Evolutionary conservation across 805 yeast species (phyloP).

Genomic region (Schwanniomyces vanrijiae): DNA sequence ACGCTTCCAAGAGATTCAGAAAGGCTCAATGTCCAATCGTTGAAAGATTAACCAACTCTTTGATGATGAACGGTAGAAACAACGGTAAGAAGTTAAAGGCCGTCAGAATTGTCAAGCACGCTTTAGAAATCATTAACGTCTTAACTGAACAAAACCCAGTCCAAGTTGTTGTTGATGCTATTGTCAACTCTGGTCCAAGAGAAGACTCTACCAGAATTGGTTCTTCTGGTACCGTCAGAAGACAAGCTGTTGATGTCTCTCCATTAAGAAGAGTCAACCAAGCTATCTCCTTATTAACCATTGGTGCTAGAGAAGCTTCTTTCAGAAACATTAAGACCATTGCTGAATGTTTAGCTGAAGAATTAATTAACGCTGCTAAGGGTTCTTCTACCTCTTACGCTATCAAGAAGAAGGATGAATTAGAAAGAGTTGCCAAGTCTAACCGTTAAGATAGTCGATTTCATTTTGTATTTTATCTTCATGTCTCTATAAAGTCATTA

Average conservation of each 20-base stretch:
- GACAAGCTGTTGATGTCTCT: constrained; percentile 99
- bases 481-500: constrained; percentile 14
- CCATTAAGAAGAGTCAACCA: constrained; percentile 99
- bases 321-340: constrained; percentile 99
- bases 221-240: constrained; percentile 99
- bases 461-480: constrained; percentile 23
- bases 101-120: constrained; percentile 99
- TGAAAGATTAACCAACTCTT: constrained; percentile 99
- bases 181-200: constrained; percentile 99
- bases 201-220: constrained; percentile 99
- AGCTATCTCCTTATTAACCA: constrained; percentile 95
- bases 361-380: constrained; percentile 99
- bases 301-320: constrained; percentile 99
- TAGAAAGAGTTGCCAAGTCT: constrained; percentile 99
- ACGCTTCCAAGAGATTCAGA: constrained; percentile 99
- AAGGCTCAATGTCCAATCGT: constrained; percentile 99
- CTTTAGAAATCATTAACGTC: constrained; percentile 95
- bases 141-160: constrained; percentile 99
- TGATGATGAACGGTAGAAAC: constrained; percentile 99
- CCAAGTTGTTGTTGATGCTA: constrained; percentile 98
- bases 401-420: constrained; percentile 99
- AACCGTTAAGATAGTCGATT: constrained; percentile 79
- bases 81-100: constrained; percentile 99
- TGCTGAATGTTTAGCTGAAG: constrained; percentile 99
- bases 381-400: constrained; percentile 99